Conservation (phyloP, 2,329 filamentous ascomycete species). For the Exophiala calicioides region DNA sequence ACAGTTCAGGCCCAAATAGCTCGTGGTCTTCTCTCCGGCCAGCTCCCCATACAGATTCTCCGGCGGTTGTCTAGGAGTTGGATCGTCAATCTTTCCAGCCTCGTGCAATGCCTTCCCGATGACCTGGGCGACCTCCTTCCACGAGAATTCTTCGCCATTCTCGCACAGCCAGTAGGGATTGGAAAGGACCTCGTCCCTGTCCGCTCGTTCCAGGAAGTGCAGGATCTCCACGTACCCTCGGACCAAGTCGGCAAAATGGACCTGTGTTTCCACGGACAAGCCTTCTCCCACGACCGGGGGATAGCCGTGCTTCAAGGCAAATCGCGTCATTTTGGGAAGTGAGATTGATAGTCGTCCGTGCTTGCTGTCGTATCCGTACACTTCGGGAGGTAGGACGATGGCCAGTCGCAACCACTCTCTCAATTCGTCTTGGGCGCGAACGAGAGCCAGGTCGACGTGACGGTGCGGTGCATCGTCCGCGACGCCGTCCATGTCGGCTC, state of each 20-base stretch:
- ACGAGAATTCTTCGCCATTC: slow-evolving; percentile 46
- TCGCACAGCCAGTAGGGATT: slow-evolving; percentile 54
- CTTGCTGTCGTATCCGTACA: slow-evolving; percentile 46
- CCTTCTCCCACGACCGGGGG: slow-evolving; percentile 49
- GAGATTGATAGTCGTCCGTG: slow-evolving; percentile 49
- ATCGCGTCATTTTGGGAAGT: slow-evolving; percentile 50
- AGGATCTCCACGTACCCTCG: slow-evolving; percentile 48
- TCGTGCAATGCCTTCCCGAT: slow-evolving; percentile 43
- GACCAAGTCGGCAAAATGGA: slow-evolving; percentile 54
- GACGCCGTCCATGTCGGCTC: slow-evolving; percentile 43
- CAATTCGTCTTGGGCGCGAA: slow-evolving; percentile 39
- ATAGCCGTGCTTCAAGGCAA: slow-evolving; percentile 51
- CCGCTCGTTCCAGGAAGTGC: slow-evolving; percentile 44
- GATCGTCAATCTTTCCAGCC: slow-evolving; percentile 41
- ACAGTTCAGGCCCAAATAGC: slow-evolving; percentile 46
- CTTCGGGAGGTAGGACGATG: slow-evolving; percentile 51
- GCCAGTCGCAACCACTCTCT: slow-evolving; percentile 45
- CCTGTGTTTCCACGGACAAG: slow-evolving; percentile 42
- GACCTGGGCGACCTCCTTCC: slow-evolving; percentile 42
- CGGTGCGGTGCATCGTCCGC: slow-evolving; percentile 48
- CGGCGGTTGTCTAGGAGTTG: slow-evolving; percentile 40
- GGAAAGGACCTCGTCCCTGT: slow-evolving; percentile 34
- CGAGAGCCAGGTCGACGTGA: slow-evolving; percentile 48
- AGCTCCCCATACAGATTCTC: slow-evolving; percentile 44
- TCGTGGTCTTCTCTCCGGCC: slow-evolving; percentile 40